Evolutionary conservation across 2,329 filamentous ascomycete species (phyloP), one percentile per base, ranked within the genome.

Genomic region (Ilyonectria robusta): DNA sequence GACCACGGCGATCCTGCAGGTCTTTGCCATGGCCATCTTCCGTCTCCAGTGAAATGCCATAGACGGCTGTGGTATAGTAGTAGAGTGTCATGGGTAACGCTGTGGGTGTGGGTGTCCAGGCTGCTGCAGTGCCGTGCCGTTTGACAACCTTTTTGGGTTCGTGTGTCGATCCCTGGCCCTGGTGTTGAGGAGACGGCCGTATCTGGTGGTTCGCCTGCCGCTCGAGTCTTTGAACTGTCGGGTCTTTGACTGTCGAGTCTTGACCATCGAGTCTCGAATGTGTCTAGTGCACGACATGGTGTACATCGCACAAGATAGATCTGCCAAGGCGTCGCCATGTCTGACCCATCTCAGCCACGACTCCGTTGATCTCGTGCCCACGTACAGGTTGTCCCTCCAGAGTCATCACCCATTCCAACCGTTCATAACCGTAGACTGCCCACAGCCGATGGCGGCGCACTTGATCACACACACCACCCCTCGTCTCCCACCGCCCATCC

Each of bases 341-440:
- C 48, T 31, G 48, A 59, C 54, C 35, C 15, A 26, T 58, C 47
- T 59, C 55, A 58, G 54, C 55, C 40, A 35, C 42, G 40, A 37
- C 55, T 21, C n/a, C n/a, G 21, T 33, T 59, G 62, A 59, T 65
- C 62, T 60, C 62, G 62, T 65, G 62, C 55, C 40, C 56, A 51
- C 48, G 29, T 51, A n/a, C 29, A 51, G 48, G 26, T 51, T 17
- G 26, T 19, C 37, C 11, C 26, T 26, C 26, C 26, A 26, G 26
- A 26, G 26, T 6, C 10, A 40, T 21, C 6, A 15, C n/a, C 42
- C n/a, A n/a, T 21, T 19, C 26, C 26, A 51, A 31, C 58, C 47
- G 47, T 60, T 33, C 47, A 23, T 46, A 44, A 17, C 54, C 54
- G 37, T 37, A 31, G 44, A 19, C 31, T 23, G 42, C 51, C 31